A percentile compares a stretch with the other conserved stretches of the same genome.
These are phyloP conservation scores for Penicillium paxilli DNA, from an alignment of 495 filamentous ascomycete species.

Conservation along the genomic window DNA sequence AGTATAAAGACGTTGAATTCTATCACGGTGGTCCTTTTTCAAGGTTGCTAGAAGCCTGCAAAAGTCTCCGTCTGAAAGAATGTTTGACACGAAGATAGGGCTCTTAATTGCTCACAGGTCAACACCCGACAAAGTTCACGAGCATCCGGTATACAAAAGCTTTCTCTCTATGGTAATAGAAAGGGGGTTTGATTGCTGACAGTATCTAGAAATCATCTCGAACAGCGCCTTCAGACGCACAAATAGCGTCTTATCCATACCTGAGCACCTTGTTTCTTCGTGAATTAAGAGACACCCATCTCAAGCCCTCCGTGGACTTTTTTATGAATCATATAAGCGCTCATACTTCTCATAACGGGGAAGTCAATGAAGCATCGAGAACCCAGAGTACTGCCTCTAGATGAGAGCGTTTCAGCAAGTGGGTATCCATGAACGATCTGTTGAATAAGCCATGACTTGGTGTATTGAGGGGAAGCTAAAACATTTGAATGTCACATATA, in stretches of 20 bases:
- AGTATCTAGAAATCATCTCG: neutral
- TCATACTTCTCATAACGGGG: neutral
- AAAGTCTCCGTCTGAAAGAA: no score
- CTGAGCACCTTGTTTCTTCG: neutral
- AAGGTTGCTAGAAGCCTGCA: no score
- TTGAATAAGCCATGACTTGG: no score
- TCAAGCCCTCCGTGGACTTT: neutral
- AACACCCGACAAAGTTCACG: neutral
- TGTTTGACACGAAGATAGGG: slow-evolving; percentile 15
- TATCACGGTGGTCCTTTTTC: neutral
- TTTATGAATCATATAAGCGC: neutral
- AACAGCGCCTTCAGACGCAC: neutral
- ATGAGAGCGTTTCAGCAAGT: neutral
- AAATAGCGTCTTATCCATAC: neutral
- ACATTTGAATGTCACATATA: no score
- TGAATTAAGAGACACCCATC: neutral
- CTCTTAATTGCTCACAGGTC: slow-evolving; percentile 9
- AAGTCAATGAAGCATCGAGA: neutral
- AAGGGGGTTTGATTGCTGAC: neutral
- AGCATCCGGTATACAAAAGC: neutral
- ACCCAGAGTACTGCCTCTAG: neutral
- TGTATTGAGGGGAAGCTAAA: no score
- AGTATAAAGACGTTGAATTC: neutral
- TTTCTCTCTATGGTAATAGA: neutral
- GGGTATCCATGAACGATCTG: neutral